Conservation (phyloP, 768 basidiomycete genomes). For the Dendrothele bispora region DNA sequence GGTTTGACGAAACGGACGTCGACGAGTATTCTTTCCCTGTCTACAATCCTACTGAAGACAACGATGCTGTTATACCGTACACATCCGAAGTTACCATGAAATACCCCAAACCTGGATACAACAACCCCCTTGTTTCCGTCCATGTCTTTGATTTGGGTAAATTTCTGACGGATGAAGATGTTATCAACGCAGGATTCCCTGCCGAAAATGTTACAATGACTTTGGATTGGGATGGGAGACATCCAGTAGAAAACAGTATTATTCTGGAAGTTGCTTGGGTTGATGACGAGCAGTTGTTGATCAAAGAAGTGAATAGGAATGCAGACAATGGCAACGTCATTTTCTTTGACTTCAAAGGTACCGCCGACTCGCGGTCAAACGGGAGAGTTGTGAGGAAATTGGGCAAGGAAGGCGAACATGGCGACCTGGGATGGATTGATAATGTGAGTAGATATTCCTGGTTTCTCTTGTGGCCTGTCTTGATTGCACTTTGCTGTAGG, state of each 20-base stretch:
- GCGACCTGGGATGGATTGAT: conserved; percentile 95
- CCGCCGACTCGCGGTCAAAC: conserved; percentile 26
- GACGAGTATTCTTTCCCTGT: conserved; percentile 86
- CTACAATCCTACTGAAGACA: conserved; percentile 82
- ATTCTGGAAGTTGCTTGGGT: conserved; percentile 89
- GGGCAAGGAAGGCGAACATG: conserved; percentile 82
- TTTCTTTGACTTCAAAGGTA: conserved; percentile 57
- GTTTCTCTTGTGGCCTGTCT: not conserved
- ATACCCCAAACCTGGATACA: conserved; percentile 89
- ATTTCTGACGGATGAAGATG: conserved; percentile 38
- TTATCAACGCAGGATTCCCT: conserved; percentile 24
- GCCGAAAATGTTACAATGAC: conserved; percentile 48
- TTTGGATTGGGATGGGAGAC: conserved; percentile 66
- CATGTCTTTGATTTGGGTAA: conserved; percentile 77
- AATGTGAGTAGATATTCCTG: conserved; percentile 47
- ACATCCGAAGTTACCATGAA: conserved; percentile 67
- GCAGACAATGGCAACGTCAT: conserved; percentile 81
- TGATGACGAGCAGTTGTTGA: conserved; percentile 64
- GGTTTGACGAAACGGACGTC: conserved; percentile 86
- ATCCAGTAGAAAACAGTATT: conserved; percentile 61
- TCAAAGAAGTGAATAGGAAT: conserved; percentile 87
- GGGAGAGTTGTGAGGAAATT: conserved; percentile 72
- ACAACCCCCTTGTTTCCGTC: conserved; percentile 83
- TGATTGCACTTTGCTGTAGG: conserved; percentile 33
- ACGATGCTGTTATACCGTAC: conserved; percentile 76